Conservation (phyloP, 345 rosid species). For the Eucalyptus globulus region DNA sequence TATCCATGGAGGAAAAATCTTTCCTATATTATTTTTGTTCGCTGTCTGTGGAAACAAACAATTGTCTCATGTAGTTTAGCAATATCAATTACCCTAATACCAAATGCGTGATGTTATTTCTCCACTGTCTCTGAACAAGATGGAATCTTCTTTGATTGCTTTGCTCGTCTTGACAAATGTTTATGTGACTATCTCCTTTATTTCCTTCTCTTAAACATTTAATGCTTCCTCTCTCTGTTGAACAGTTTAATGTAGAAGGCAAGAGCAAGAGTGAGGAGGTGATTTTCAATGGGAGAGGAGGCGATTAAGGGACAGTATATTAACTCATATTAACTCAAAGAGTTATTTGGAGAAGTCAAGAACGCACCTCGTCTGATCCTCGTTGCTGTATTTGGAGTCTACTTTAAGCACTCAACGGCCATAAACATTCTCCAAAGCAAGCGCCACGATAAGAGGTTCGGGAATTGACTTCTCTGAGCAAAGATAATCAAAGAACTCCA, state of each 20-base stretch:
- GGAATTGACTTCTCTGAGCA: slow-evolving; percentile 23
- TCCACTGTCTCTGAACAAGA: neutral
- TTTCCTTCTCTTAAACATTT: neutral
- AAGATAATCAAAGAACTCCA: neutral
- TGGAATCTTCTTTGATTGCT: neutral
- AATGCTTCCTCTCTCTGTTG: neutral
- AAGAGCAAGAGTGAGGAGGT: slow-evolving; percentile 11
- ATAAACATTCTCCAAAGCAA: neutral
- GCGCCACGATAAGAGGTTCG: slow-evolving; percentile 46
- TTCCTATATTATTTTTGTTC: neutral
- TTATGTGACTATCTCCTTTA: neutral
- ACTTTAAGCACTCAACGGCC: neutral
- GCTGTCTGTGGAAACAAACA: neutral
- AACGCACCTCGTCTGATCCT: slow-evolving; percentile 79
- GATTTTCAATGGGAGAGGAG: neutral
- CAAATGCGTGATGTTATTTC: neutral
- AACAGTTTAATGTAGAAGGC: neutral
- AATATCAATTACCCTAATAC: neutral
- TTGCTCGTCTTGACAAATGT: neutral
- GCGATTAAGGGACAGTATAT: neutral
- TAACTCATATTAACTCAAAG: neutral
- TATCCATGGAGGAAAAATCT: neutral
- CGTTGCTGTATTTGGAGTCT: neutral
- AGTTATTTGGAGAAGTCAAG: slow-evolving; percentile 69
- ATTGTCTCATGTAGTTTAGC: neutral